Evolutionary conservation across 202 grass and related monocot genomes (phyloP).

Genomic region (Tripidium arundinaceum): DNA sequence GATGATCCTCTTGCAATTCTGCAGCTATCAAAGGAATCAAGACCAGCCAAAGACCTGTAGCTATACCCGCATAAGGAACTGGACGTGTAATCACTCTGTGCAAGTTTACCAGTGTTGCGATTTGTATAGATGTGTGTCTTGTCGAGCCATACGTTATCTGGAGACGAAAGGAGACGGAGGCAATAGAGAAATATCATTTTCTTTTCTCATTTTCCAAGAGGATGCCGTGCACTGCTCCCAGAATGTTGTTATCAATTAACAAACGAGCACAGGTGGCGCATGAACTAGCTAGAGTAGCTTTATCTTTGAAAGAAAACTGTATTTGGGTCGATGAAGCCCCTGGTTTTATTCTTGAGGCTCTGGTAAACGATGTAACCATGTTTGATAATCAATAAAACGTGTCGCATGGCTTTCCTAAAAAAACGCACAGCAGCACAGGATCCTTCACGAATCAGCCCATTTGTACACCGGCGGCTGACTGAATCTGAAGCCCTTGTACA

Average conservation of each 20-base stretch:
- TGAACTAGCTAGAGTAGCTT: neutral
- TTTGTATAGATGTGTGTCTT: slow-evolving; percentile 33
- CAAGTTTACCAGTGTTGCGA: slow-evolving; percentile 22
- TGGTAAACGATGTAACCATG: neutral
- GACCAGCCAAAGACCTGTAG: slow-evolving; percentile 71
- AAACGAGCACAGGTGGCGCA: neutral
- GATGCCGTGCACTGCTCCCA: neutral
- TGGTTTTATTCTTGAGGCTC: neutral
- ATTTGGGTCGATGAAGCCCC: neutral
- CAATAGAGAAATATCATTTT: neutral
- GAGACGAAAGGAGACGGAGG: neutral
- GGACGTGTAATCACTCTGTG: neutral
- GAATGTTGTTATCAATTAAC: neutral
- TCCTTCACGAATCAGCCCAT: neutral
- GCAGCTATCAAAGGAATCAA: slow-evolving; percentile 97
- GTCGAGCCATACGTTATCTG: slow-evolving; percentile 19
- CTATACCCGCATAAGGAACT: slow-evolving; percentile 57
- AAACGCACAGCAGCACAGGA: neutral
- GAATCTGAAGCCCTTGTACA: too few relatives aligned
- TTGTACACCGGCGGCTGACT: neutral
- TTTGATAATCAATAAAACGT: neutral
- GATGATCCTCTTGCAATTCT: slow-evolving; percentile 28
- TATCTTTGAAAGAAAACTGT: neutral
- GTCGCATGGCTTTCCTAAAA: neutral
- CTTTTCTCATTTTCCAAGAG: neutral